Conservation (phyloP, 2,329 filamentous ascomycete genomes). For the Macrophomina tecta region DNA sequence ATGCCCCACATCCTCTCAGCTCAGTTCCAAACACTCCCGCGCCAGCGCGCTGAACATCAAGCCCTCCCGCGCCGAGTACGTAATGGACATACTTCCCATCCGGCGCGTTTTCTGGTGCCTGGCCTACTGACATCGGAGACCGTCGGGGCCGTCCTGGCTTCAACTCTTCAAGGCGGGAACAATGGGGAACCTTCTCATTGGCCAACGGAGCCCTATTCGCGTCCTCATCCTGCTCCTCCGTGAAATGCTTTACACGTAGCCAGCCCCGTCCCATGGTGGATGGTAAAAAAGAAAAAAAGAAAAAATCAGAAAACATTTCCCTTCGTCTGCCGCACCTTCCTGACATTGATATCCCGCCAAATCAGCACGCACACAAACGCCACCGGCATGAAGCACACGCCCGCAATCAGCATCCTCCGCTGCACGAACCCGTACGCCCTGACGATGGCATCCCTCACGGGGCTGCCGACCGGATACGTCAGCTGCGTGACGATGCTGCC, state of each 20-base stretch:
- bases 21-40: background rate
- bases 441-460: conserved; percentile 49
- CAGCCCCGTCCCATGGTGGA: background rate
- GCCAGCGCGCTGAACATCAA: background rate
- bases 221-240: too few relatives aligned
- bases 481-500: conserved; percentile 61
- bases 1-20: background rate
- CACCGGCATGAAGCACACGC: conserved; percentile 34
- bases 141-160: too few relatives aligned
- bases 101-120: too few relatives aligned
- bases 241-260: background rate
- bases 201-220: too few relatives aligned
- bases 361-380: conserved; percentile 37
- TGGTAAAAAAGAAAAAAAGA: background rate
- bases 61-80: background rate
- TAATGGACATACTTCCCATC: background rate
- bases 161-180: too few relatives aligned
- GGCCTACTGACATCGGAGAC: too few relatives aligned
- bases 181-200: too few relatives aligned
- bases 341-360: conserved; percentile 45
- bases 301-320: conserved; percentile 39
- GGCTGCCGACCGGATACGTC: conserved; percentile 55
- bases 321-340: conserved; percentile 42
- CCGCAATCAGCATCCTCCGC: conserved; percentile 52
- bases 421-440: conserved; percentile 36